A percentile compares a stretch with the other conserved stretches of the same genome.
Evolutionary conservation across 1,284 basidiomycete genomes (phyloP).

Genomic region (Paramarasmius palmivorus): DNA sequence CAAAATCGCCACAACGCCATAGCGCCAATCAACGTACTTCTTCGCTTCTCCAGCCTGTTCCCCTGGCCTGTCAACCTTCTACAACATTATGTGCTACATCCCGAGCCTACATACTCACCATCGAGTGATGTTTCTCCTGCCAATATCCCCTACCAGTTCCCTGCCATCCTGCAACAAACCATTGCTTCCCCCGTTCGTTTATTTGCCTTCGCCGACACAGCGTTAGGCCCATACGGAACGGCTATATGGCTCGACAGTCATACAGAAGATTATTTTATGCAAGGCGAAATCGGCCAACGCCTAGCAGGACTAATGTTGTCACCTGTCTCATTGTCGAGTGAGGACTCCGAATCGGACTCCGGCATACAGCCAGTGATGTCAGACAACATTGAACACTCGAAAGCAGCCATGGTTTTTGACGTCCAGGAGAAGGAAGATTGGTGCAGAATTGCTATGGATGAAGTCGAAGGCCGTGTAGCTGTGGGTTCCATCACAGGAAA

Average conservation of each 20-base stretch:
- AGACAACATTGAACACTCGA: slow-evolving; percentile 23
- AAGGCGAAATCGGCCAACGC: slow-evolving; percentile 55
- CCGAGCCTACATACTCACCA: slow-evolving; percentile 39
- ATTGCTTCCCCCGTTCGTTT: slow-evolving; percentile 60
- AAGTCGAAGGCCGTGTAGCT: slow-evolving; percentile 59
- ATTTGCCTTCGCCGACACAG: slow-evolving; percentile 54
- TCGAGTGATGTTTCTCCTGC: slow-evolving; percentile 24
- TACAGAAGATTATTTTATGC: slow-evolving; percentile 46
- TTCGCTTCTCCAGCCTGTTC: slow-evolving; percentile 60
- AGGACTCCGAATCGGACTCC: slow-evolving; percentile 12
- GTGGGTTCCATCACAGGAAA: slow-evolving; percentile 50
- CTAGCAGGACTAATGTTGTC: slow-evolving; percentile 45
- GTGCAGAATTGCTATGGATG: slow-evolving; percentile 55
- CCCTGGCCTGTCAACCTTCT: slow-evolving; percentile 71
- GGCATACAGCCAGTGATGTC: slow-evolving; percentile 13
- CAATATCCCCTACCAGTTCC: slow-evolving; percentile 48
- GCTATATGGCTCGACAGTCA: slow-evolving; percentile 66
- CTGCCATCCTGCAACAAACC: slow-evolving; percentile 38
- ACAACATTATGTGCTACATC: slow-evolving; percentile 55
- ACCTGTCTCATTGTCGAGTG: slow-evolving; percentile 13
- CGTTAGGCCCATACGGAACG: slow-evolving; percentile 59
- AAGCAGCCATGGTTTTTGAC: slow-evolving; percentile 44
- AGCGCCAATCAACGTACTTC: slow-evolving; percentile 48
- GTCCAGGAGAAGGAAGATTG: slow-evolving; percentile 49
- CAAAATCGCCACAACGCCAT: slow-evolving; percentile 8